Evolutionary conservation across 2,329 filamentous ascomycete genomes (phyloP), one percentile per base, ranked within the genome.

Genomic region (Calonectria pseudoreteaudii): DNA sequence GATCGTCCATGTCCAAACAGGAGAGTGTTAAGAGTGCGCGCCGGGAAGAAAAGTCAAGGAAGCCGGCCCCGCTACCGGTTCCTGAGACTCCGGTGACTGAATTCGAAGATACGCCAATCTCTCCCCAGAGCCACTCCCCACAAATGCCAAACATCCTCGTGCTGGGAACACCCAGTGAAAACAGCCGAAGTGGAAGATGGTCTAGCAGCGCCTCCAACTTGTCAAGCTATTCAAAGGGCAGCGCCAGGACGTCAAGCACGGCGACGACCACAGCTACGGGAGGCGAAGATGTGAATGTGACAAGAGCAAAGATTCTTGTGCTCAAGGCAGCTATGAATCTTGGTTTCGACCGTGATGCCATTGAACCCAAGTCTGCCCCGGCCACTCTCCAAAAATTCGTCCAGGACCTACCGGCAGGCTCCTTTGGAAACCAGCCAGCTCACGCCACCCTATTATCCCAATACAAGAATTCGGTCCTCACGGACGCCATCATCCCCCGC

Each of bases 51-150:
- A 86, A 86, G 82, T 82, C 87, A 78, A 86, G 86, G 69, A 89
- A 87, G 68, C 83, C 85, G 23, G 85, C 44, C 10, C 44, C 44
- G 44, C 44, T 84, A 3, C 85, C 86, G 2, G 90, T 93, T 6
- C 96, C 96, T 0, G 96, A 98, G 85, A 98, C 96, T 0, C 96
- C 96, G 0, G 96, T 96, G 0, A 98, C 96, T 6, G 95, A 98
- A 78, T 98, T 98, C 79, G 96, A 98, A 83, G 96, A 98, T 81
- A 95, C 94, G 0, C 93, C 94, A 5, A 91, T 95, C 53, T 97
- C 95, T 0, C 94, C 94, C 0, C 94, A 96, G 70, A 94, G 94
- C 77, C 91, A 93, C 56, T 93, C 91, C 10, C 91, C 93, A 0
- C 93, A 92, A 49, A 91, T 95, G 69, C 96, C 95, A 8, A 97